Conservation (phyloP, 2,329 filamentous ascomycete species). For the Cercospora janseana region DNA sequence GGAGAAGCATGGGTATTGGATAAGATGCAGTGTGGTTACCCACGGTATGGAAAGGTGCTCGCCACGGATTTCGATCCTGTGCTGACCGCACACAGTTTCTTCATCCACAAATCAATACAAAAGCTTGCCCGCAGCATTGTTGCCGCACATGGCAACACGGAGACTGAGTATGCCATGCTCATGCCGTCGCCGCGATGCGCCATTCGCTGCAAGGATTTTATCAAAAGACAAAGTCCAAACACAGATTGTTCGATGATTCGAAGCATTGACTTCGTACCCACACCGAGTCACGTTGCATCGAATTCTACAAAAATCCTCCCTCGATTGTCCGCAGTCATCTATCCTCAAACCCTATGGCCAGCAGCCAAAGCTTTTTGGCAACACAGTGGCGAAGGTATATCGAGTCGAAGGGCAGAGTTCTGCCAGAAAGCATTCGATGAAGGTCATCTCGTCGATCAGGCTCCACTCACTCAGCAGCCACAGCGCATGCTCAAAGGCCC, state of each 20-base stretch:
- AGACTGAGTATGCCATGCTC: slow-evolving; percentile 68
- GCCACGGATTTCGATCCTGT: not conserved
- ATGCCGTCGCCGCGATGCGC: slow-evolving; percentile 73
- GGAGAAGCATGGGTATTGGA: slow-evolving; percentile 81
- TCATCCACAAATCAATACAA: slow-evolving; percentile 80
- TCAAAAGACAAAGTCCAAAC: slow-evolving; percentile 59
- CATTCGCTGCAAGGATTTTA: slow-evolving; percentile 71
- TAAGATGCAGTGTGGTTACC: slow-evolving; percentile 87
- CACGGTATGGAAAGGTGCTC: slow-evolving; percentile 55
- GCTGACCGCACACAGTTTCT: slow-evolving; percentile 63
- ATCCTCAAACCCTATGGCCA: slow-evolving; percentile 63
- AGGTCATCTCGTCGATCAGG: slow-evolving; percentile 59
- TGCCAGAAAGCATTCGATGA: slow-evolving; percentile 73
- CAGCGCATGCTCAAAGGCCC: slow-evolving; percentile 65
- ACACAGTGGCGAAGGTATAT: slow-evolving; percentile 88
- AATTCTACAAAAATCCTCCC: slow-evolving; percentile 46
- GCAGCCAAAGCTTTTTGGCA: slow-evolving; percentile 96
- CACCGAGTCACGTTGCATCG: slow-evolving; percentile 48
- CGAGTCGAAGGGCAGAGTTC: slow-evolving; percentile 87
- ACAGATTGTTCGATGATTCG: slow-evolving; percentile 51
- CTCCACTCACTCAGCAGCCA: slow-evolving; percentile 37
- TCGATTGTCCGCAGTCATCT: slow-evolving; percentile 60
- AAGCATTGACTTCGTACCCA: slow-evolving; percentile 63
- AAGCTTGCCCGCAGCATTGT: slow-evolving; percentile 69
- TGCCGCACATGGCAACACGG: slow-evolving; percentile 59